Evolutionary conservation across 805 yeast species (phyloP).

Genomic region (Barnettozyma sucrosica): DNA sequence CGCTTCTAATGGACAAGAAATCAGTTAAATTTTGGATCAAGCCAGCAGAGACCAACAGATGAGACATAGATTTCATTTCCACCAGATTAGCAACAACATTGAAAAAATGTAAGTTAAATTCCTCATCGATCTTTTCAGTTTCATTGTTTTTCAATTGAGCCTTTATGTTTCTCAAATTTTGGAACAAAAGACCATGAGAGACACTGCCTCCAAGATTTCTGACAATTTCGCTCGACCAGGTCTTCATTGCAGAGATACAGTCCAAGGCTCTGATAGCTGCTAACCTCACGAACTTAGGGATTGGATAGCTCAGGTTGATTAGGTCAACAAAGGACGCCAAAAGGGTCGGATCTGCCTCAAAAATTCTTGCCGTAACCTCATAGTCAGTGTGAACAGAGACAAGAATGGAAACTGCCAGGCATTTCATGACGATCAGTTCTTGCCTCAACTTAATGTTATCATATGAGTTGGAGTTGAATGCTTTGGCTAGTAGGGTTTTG

Average conservation of each 20-base stretch:
- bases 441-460: slow-evolving; percentile 52
- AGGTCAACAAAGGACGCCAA: slow-evolving; percentile 66
- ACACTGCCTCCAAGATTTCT: slow-evolving; percentile 81
- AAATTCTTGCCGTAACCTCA: slow-evolving; percentile 56
- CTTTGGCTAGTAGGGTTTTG: slow-evolving; percentile 60
- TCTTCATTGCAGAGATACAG: slow-evolving; percentile 57
- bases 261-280: slow-evolving; percentile 65
- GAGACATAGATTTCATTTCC: slow-evolving; percentile 47
- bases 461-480: slow-evolving; percentile 53
- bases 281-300: slow-evolving; percentile 48
- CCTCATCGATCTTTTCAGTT: slow-evolving; percentile 37
- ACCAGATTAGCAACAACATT: slow-evolving; percentile 57
- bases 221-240: slow-evolving; percentile 72
- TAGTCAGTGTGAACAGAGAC: slow-evolving; percentile 52
- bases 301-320: slow-evolving; percentile 56
- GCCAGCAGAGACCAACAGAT: slow-evolving; percentile 69
- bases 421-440: slow-evolving; percentile 55
- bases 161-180: slow-evolving; percentile 58
- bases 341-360: slow-evolving; percentile 67
- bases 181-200: slow-evolving; percentile 76
- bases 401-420: slow-evolving; percentile 60
- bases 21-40: slow-evolving; percentile 59
- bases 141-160: slow-evolving; percentile 41
- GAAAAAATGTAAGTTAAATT: slow-evolving; percentile 44
- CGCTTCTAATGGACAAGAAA: slow-evolving; percentile 48